phyloP scores from a whole-genome alignment of 768 basidiomycete genomes.

The Lentinula boryana region DNA sequence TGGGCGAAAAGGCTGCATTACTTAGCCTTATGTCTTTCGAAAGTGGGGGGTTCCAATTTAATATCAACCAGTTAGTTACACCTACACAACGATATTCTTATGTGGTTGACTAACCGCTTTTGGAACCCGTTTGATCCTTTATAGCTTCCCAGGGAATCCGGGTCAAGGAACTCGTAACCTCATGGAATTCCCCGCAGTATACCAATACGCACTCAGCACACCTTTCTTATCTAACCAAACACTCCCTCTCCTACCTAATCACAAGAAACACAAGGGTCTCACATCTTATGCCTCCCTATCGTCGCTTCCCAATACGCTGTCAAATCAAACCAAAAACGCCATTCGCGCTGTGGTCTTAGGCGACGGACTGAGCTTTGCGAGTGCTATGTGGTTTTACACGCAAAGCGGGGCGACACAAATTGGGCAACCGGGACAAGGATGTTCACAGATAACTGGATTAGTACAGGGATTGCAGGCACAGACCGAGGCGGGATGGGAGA shows the following conservation, averaged over 20 bases:
- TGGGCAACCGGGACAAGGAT: conserved; percentile 11
- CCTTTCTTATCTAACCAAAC: conserved; percentile 12
- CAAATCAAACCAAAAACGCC: conserved; percentile 12
- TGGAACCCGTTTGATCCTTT: neutral
- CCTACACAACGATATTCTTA: too few species aligned
- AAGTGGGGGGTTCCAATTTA: conserved; percentile 14
- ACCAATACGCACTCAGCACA: conserved; percentile 19
- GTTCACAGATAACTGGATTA: conserved; percentile 12
- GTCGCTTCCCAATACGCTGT: neutral
- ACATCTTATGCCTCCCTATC: neutral
- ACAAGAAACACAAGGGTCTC: neutral
- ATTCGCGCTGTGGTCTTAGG: conserved; percentile 14
- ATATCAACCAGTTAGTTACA: conserved; percentile 17
- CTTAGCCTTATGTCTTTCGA: conserved; percentile 18
- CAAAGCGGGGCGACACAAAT: neutral
- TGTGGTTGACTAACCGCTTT: too few species aligned
- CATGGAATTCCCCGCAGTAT: conserved; percentile 18
- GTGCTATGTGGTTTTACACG: conserved; percentile 20
- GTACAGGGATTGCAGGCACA: conserved; percentile 13
- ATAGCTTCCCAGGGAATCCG: conserved; percentile 10
- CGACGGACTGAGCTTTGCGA: conserved; percentile 17
- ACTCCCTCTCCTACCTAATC: conserved; percentile 10
- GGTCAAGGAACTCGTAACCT: conserved; percentile 19
- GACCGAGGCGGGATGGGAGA: conserved; percentile 14
- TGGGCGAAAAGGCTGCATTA: conserved; percentile 17